Evolutionary conservation across 2,329 filamentous ascomycete species (phyloP).

Genomic region (Harringtonia aguacate): DNA sequence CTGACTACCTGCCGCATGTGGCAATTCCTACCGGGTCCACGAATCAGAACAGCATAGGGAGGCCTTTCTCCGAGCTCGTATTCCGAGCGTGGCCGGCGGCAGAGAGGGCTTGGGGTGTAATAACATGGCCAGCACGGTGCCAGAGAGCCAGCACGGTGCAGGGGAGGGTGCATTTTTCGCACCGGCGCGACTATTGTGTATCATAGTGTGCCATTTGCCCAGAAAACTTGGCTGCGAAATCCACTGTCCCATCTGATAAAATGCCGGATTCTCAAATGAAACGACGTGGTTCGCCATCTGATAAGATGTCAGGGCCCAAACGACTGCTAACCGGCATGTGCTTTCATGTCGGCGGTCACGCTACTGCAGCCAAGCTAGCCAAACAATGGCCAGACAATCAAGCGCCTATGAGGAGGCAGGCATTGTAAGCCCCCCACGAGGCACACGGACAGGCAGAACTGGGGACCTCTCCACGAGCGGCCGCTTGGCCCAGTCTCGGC

Average conservation of each 20-base stretch:
- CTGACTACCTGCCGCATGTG: neutral
- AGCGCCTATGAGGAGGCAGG: no score
- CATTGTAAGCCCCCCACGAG: no score
- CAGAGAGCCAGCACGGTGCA: no score
- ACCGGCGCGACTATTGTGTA: neutral
- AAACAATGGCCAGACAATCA: neutral
- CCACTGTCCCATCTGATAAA: neutral
- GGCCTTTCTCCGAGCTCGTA: no score
- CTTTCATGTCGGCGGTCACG: neutral
- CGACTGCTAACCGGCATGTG: neutral
- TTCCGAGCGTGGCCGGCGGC: no score
- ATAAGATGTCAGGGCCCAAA: neutral
- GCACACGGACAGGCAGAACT: no score
- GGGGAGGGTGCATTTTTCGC: no score
- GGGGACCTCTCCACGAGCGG: no score
- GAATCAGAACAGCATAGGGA: no score
- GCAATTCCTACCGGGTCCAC: neutral
- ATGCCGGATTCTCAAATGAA: neutral
- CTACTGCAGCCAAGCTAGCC: neutral
- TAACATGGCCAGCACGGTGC: neutral
- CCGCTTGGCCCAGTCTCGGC: no score
- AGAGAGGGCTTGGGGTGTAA: no score
- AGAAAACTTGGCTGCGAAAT: neutral
- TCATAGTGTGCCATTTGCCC: neutral
- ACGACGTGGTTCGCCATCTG: neutral